Conservation (phyloP, 2,329 filamentous ascomycete species). For the Fusarium kyushuense region DNA sequence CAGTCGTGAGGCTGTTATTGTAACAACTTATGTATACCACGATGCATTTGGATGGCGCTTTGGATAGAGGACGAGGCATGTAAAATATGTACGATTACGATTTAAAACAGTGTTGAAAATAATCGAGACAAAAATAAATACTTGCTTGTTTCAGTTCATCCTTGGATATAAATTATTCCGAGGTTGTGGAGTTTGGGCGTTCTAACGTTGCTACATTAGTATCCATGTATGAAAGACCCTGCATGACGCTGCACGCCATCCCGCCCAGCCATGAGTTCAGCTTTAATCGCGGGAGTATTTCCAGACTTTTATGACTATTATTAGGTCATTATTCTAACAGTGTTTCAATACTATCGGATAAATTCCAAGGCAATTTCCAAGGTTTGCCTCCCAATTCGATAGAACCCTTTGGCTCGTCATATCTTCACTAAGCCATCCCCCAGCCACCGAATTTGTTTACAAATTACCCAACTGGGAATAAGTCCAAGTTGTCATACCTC, state of each 20-base stretch:
- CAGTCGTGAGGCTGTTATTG: constrained; percentile 13
- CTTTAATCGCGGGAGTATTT: background rate
- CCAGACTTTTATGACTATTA: background rate
- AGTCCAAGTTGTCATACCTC: constrained; percentile 37
- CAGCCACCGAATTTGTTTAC: constrained; percentile 49
- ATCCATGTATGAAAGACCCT: constrained; percentile 12
- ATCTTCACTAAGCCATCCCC: constrained; percentile 24
- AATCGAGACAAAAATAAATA: constrained; percentile 4
- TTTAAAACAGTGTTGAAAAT: constrained; percentile 27
- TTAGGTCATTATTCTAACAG: background rate
- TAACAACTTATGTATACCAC: constrained; percentile 40
- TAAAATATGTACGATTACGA: constrained; percentile 25
- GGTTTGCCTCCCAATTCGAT: background rate
- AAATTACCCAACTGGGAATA: constrained; percentile 14
- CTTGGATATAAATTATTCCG: background rate
- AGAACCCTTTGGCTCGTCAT: constrained; percentile 18
- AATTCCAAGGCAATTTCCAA: background rate
- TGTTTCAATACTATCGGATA: background rate
- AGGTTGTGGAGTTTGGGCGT: background rate
- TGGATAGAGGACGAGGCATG: constrained; percentile 10
- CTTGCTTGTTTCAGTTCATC: background rate
- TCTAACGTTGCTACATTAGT: constrained; percentile 31
- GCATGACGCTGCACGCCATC: constrained; percentile 27
- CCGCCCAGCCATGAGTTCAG: constrained; percentile 27
- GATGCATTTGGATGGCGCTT: constrained; percentile 36